Evolutionary conservation across 2,329 filamentous ascomycete species (phyloP).

Genomic region (Paraconiothyrium sp.): DNA sequence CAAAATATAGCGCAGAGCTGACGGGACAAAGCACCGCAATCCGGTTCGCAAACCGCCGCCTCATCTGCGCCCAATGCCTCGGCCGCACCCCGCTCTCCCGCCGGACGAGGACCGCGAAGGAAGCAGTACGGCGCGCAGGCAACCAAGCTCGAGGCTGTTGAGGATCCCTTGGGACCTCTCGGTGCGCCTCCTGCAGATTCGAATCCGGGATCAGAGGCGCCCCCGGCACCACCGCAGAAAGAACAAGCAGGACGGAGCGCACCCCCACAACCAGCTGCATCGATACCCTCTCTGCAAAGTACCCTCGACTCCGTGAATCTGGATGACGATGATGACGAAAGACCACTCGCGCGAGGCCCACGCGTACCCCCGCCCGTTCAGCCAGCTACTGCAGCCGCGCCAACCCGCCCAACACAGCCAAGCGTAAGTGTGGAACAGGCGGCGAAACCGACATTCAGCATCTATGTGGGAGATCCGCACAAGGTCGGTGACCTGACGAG

Average conservation of each 20-base stretch:
- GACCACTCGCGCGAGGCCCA: constrained; percentile 59
- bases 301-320: constrained; percentile 74
- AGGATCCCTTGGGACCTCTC: constrained; percentile 78
- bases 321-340: constrained; percentile 70
- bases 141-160: constrained; percentile 80
- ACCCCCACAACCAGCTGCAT: constrained; percentile 63
- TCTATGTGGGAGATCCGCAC: constrained; percentile 93
- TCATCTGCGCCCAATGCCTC: constrained; percentile 47
- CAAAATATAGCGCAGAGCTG: constrained; percentile 8
- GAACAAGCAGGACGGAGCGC: constrained; percentile 63
- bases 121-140: constrained; percentile 76
- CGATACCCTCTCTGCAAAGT: constrained; percentile 59
- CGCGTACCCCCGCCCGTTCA: constrained; percentile 73
- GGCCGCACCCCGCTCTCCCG: constrained; percentile 58
- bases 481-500: constrained; percentile 97
- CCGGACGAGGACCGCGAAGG: constrained; percentile 60
- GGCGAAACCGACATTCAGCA: constrained; percentile 88
- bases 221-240: constrained; percentile 73
- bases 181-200: constrained; percentile 69
- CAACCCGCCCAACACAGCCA: constrained; percentile 68
- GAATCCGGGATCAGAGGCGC: constrained; percentile 59
- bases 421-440: constrained; percentile 94
- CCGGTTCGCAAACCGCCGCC: constrained; percentile 30
- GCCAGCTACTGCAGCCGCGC: constrained; percentile 57
- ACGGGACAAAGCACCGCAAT: constrained; percentile 22